These are phyloP conservation scores for Debaryomyces fabryi DNA, from an alignment of 1,139 yeast species.

Conservation along the genomic window DNA sequence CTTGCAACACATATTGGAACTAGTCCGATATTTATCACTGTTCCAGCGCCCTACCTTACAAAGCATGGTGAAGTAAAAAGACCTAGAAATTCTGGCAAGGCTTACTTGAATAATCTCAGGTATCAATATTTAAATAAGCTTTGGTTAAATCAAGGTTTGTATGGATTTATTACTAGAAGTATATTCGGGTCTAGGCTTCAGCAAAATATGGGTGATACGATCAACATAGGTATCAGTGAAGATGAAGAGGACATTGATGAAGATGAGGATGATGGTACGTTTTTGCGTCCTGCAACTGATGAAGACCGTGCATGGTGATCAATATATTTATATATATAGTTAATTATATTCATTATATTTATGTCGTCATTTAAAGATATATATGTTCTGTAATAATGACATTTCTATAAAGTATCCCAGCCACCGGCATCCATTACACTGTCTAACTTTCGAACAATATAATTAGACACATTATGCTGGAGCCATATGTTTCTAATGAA, in stretches of 20 bases:
- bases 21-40: slow-evolving; percentile 31
- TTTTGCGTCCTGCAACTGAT: slow-evolving; percentile 11
- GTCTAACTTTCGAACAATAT: slow-evolving; percentile 78
- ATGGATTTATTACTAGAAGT: slow-evolving; percentile 38
- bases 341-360: background rate
- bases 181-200: slow-evolving; percentile 29
- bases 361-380: background rate
- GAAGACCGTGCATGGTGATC: slow-evolving; percentile 3
- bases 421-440: slow-evolving; percentile 86
- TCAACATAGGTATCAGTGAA: slow-evolving; percentile 15
- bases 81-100: slow-evolving; percentile 53
- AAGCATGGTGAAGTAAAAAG: slow-evolving; percentile 72
- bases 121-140: slow-evolving; percentile 56
- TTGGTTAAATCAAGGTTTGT: slow-evolving; percentile 61
- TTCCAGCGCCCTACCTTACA: slow-evolving; percentile 70
- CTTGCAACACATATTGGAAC: slow-evolving; percentile 36
- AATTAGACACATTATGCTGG: slow-evolving; percentile 76
- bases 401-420: slow-evolving; percentile 78
- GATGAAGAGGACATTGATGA: slow-evolving; percentile 23
- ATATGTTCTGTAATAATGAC: background rate
- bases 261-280: slow-evolving; percentile 19
- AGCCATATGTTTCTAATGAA: slow-evolving; percentile 73
- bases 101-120: slow-evolving; percentile 53
- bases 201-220: slow-evolving; percentile 8
- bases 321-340: background rate